Evolutionary conservation across 139 green algal species (phyloP), one percentile per base, ranked within the genome.

Genomic region (Closterium sp.): DNA sequence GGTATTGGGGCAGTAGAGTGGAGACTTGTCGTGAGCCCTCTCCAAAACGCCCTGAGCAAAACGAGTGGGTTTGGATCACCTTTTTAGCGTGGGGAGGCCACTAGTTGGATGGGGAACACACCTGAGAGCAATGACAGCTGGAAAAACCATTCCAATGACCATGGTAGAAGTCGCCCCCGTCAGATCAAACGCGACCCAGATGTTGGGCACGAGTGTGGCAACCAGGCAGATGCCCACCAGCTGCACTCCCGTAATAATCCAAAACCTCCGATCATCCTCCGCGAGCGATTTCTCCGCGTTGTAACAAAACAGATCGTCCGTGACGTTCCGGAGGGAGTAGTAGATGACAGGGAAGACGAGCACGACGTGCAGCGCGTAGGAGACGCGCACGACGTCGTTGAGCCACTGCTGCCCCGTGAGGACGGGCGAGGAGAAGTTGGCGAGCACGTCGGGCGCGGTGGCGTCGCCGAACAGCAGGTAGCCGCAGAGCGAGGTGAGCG

Each of bases 391-490:
- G 3, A 93, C 86, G 73, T 70, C 91, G 86, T 73, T 86, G 27
- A 91, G 4, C 31, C 42, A 62, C 42, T 62, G 22, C 45, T 17
- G 1, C 29, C 28, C 62, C 34, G 87, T 88, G 70, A 22, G 91
- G 4, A 93, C 32, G 31, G 91, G 85, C 3, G 19, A 27, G 79
- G 91, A 87, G 45, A 93, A 93, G 86, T 93, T 93, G 10, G 31
- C 22, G 31, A 93, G 88, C 31, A 93, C 79, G 86, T 93, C 91
- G 1, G 86, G n/a, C 2, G 86, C 31, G 9, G 86, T 93, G 70
- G 70, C 32, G 34, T 86, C 31, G 31, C 91, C 91, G 86, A 93
- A 93, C 42, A 93, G 91, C 24, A 93, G 91, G 86, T 88, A 93
- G 86, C 34, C 86, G 22, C 31, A 86, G 31, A 91, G n/a, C 29